Conservation (phyloP, 306 rosid species). For the Quercus mongolica region DNA sequence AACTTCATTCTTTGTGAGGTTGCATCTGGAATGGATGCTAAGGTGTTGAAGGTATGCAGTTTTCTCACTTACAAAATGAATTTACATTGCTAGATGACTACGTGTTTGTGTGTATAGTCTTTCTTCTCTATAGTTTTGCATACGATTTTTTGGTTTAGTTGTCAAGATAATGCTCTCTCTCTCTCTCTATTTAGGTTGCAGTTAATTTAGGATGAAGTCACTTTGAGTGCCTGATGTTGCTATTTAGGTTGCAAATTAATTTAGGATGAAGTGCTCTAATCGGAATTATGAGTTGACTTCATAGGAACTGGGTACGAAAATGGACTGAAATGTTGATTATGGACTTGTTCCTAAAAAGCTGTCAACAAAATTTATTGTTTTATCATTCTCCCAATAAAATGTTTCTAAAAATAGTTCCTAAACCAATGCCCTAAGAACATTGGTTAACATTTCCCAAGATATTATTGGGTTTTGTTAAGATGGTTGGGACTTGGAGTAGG, state of each 20-base stretch:
- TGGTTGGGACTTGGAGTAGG: too few species aligned
- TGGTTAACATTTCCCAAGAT: too few species aligned
- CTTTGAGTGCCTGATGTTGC: not conserved
- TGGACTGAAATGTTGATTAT: not conserved
- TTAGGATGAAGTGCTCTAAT: not conserved
- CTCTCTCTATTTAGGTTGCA: too few species aligned
- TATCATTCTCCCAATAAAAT: too few species aligned
- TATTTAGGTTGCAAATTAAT: not conserved
- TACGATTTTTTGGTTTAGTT: not conserved
- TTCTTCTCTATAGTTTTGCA: too few species aligned
- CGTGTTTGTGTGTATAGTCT: too few species aligned
- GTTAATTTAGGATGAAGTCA: not conserved
- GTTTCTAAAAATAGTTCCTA: too few species aligned
- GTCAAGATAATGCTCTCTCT: not conserved
- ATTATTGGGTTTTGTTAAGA: too few species aligned
- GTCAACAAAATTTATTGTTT: too few species aligned
- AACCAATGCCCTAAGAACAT: not conserved
- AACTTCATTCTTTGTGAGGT: slow-evolving; percentile 95
- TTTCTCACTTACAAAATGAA: not conserved
- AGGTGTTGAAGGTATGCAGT: slow-evolving; percentile 73
- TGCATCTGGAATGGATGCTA: slow-evolving; percentile 75
- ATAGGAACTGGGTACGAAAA: not conserved
- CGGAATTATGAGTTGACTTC: not conserved
- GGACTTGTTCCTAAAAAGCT: too few species aligned
- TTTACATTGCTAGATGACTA: not conserved